phyloP scores from a whole-genome alignment of 2,329 filamentous ascomycete genomes.

The Hypoxylon rubiginosum region DNA sequence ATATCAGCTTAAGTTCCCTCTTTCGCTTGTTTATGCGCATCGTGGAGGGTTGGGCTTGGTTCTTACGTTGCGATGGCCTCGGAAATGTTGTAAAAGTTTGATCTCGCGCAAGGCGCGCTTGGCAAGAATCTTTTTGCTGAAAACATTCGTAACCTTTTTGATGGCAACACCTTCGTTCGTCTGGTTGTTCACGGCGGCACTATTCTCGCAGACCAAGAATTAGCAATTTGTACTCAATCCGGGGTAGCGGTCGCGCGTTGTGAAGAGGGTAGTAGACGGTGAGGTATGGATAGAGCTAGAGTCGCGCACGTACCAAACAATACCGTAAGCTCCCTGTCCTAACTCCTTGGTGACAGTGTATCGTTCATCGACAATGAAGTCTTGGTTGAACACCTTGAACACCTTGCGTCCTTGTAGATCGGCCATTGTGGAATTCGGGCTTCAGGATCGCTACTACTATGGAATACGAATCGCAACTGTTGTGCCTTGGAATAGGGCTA shows the following conservation, averaged over 20 bases:
- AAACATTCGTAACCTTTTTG: slow-evolving; percentile 99
- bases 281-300: not conserved
- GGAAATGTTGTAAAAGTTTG: slow-evolving; percentile 98
- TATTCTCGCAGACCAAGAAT: slow-evolving; percentile 55
- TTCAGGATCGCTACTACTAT: slow-evolving; percentile 6
- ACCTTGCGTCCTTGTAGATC: slow-evolving; percentile 72
- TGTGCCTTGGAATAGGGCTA: slow-evolving; percentile 19
- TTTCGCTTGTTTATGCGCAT: not conserved
- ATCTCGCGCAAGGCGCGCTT: slow-evolving; percentile 98
- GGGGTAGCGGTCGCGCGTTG: not conserved
- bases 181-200: slow-evolving; percentile 91
- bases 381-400: slow-evolving; percentile 99
- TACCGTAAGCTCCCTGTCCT: slow-evolving; percentile 97
- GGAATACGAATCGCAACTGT: not conserved
- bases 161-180: slow-evolving; percentile 95
- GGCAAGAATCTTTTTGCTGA: slow-evolving; percentile 99
- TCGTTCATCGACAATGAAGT: slow-evolving; percentile 97
- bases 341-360: slow-evolving; percentile 99
- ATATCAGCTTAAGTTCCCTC: slow-evolving; percentile 20
- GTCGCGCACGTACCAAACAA: slow-evolving; percentile 82
- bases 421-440: slow-evolving; percentile 45
- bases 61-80: slow-evolving; percentile 85
- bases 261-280: not conserved
- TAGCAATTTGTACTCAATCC: slow-evolving; percentile 11
- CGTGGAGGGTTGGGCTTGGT: not conserved